phyloP scores from a whole-genome alignment of 108 stramenopile genomes.

The Skeletonema menzelii region DNA sequence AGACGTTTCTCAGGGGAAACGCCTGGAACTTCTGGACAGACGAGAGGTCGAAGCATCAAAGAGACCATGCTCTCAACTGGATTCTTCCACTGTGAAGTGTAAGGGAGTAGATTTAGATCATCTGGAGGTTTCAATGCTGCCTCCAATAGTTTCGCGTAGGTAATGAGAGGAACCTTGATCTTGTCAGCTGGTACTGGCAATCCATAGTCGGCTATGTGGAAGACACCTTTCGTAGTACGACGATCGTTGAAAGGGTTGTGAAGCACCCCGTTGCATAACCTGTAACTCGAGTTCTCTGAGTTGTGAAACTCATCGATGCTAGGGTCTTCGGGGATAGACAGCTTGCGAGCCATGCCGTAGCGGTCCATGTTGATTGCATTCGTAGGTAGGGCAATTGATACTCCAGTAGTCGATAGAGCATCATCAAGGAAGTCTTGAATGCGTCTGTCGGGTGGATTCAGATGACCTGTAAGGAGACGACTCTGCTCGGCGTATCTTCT shows the following conservation, averaged over 20 bases:
- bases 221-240: constrained; percentile 58
- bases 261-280: constrained; percentile 50
- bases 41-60: constrained; percentile 51
- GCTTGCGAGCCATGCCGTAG: constrained; percentile 55
- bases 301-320: constrained; percentile 54
- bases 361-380: constrained; percentile 50
- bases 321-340: constrained; percentile 53
- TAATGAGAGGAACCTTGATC: constrained; percentile 52
- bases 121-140: constrained; percentile 52
- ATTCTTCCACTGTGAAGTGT: constrained; percentile 50
- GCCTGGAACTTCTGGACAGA: constrained; percentile 56
- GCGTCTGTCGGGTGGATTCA: constrained; percentile 53
- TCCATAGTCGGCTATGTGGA: constrained; percentile 62
- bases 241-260: constrained; percentile 61
- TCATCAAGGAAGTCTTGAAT: constrained; percentile 60
- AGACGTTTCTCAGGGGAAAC: constrained; percentile 55
- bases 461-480: constrained; percentile 49
- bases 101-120: constrained; percentile 54
- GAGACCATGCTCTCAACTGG: constrained; percentile 60
- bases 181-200: constrained; percentile 67
- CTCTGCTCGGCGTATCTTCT: constrained; percentile 54
- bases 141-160: constrained; percentile 52
- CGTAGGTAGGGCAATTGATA: constrained; percentile 37
- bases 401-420: constrained; percentile 47
- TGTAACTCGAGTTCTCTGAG: constrained; percentile 39